Evolutionary conservation across 192 early-diverging fungal species (phyloP), one percentile per base, ranked within the genome.

Genomic region (Backusella morwellensis): DNA sequence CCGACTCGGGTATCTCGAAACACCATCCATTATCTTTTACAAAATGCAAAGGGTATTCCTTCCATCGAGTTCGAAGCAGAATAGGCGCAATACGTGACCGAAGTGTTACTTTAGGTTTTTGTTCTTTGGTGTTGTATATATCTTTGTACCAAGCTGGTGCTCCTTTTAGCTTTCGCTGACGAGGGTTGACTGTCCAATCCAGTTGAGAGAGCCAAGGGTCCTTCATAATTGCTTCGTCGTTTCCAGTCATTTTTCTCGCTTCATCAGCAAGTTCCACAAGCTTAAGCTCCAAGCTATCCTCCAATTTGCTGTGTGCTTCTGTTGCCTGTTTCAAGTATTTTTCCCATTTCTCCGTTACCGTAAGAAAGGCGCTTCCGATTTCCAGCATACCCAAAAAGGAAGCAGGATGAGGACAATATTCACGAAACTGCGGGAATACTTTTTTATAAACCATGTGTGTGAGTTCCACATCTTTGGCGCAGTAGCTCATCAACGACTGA

Each of bases 321-420:
- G 93, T 93, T 71, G 91, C 82, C 4, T 79, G 81, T 5, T 67
- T 59, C 3, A 97, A 72, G 77, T 94, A 98, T 11, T 88, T 81
- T 6, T 89, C 81, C 98, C 97, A 99, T 35, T 87, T 88, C n/a
- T 87, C 81, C 36, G 91, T 89, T 14, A 93, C 93, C 0, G 98
- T 91, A 71, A 99, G 75, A 78, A 95, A 96, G 4, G 90, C 90
- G 41, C 88, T 92, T 5, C 93, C 91, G 95, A 99, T 97, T 52
- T 92, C 88, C 68, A 97, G 68, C 77, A 95, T 93, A 0, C 98
- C 98, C 3, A 92, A 91, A 85, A 99, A 96, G 35, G 96, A 96
- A 41, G 92, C 95, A 3, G 97, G 96, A 74, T 97, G 97, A 17
- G 98, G 98, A 75, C 97, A 98, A 56, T 95, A 95, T 23, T 86